These are phyloP conservation scores for Termitomyces heimii DNA, from an alignment of 768 basidiomycete genomes.

Conservation along the genomic window DNA sequence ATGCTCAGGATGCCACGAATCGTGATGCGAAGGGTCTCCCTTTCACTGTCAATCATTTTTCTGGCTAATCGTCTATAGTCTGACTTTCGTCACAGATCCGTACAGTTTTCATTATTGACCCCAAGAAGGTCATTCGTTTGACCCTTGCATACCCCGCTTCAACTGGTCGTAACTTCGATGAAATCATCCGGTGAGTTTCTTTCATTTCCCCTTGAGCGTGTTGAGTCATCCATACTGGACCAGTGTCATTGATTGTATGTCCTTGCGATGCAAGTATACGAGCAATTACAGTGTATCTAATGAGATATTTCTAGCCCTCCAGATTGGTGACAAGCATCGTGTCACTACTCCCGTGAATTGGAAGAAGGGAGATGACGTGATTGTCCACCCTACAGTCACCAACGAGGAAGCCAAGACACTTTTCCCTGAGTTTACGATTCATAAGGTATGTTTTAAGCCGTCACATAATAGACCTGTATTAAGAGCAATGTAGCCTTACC, in stretches of 20 bases:
- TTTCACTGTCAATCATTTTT: slow-evolving; percentile 63
- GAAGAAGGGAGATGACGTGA: slow-evolving; percentile 90
- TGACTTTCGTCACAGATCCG: slow-evolving; percentile 54
- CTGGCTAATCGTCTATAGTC: neutral
- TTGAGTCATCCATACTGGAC: neutral
- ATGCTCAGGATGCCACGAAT: slow-evolving; percentile 91
- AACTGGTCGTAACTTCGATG: slow-evolving; percentile 89
- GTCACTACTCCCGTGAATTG: slow-evolving; percentile 94
- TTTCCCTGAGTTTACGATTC: slow-evolving; percentile 78
- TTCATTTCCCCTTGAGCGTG: slow-evolving; percentile 2
- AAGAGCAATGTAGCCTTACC: slow-evolving; percentile 58
- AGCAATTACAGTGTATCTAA: slow-evolving; percentile 27
- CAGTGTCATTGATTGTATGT: slow-evolving; percentile 71
- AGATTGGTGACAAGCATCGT: slow-evolving; percentile 81
- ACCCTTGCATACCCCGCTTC: slow-evolving; percentile 91
- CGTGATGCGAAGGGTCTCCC: slow-evolving; percentile 83
- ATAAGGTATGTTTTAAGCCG: slow-evolving; percentile 48
- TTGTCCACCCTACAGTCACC: slow-evolving; percentile 79
- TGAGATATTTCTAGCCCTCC: slow-evolving; percentile 51
- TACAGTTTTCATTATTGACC: slow-evolving; percentile 96
- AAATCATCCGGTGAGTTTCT: slow-evolving; percentile 39
- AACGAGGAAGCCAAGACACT: slow-evolving; percentile 88
- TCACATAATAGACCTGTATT: slow-evolving; percentile 1
- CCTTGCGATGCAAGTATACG: slow-evolving; percentile 24
- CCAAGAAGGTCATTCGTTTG: slow-evolving; percentile 90